A percentile compares a stretch with the other conserved stretches of the same genome.
phyloP scores from a whole-genome alignment of 331 rosid genomes.

The Saraca asoca region DNA sequence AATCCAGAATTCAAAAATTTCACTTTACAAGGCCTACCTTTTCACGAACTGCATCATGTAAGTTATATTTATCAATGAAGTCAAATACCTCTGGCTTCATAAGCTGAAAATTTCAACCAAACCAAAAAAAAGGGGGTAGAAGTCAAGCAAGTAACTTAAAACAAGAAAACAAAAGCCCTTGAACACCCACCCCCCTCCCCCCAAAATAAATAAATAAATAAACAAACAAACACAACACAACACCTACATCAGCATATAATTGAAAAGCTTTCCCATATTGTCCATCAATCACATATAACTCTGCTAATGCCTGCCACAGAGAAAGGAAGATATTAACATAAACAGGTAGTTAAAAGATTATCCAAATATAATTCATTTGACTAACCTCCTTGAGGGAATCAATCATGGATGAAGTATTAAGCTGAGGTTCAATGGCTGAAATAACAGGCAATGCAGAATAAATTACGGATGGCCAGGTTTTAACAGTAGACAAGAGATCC shows the following conservation, averaged over 20 bases:
- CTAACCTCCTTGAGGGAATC: conserved; percentile 85
- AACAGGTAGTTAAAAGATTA: conserved; percentile 23
- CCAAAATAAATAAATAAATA: no score
- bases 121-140: background rate
- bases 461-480: conserved; percentile 85
- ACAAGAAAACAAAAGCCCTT: conserved; percentile 18
- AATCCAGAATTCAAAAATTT: background rate
- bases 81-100: conserved; percentile 90
- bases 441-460: conserved; percentile 85
- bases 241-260: conserved; percentile 94
- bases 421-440: conserved; percentile 96
- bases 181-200: no score
- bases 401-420: no score
- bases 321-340: conserved; percentile 19
- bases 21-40: conserved; percentile 63
- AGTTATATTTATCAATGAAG: conserved; percentile 80
- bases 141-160: conserved; percentile 21
- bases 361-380: conserved; percentile 33
- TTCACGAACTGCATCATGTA: conserved; percentile 75
- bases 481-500: conserved; percentile 73
- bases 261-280: conserved; percentile 85
- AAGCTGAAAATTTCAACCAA: conserved; percentile 63
- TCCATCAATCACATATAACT: conserved; percentile 81
- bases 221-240: conserved; percentile 30
- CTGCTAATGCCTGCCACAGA: conserved; percentile 78